Percentiles rank a stretch among this genome's conserved stretches.
These are phyloP conservation scores for Glutinoglossum americanum DNA, from an alignment of 495 filamentous ascomycete species.

Conservation along the genomic window DNA sequence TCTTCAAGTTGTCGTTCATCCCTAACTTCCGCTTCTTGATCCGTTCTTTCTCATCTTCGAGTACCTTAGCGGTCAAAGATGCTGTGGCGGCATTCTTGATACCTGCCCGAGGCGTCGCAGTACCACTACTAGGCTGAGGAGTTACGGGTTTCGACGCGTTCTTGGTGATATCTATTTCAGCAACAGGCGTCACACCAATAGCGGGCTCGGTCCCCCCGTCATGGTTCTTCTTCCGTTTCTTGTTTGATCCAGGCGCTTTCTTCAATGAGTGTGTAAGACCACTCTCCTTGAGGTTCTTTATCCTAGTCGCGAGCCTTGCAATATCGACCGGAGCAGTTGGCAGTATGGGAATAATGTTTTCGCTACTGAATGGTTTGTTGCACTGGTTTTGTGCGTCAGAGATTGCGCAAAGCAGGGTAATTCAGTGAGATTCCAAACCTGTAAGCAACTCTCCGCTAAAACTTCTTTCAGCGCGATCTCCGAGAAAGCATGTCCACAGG, in stretches of 20 bases:
- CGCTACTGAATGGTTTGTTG: slow-evolving; percentile 45
- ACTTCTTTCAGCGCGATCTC: slow-evolving; percentile 70
- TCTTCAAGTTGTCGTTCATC: slow-evolving; percentile 46
- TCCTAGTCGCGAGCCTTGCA: slow-evolving; percentile 38
- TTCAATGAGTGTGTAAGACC: slow-evolving; percentile 77
- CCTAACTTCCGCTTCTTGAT: slow-evolving; percentile 60
- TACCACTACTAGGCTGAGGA: slow-evolving; percentile 5
- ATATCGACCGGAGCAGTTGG: slow-evolving; percentile 50
- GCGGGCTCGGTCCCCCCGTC: slow-evolving; percentile 12
- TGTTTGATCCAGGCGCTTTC: slow-evolving; percentile 37
- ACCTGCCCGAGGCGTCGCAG: slow-evolving; percentile 11
- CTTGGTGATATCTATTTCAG: slow-evolving; percentile 12
- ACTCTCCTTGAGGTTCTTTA: slow-evolving; percentile 39
- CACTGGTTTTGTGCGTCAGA: slow-evolving; percentile 29
- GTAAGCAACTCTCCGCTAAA: slow-evolving; percentile 34
- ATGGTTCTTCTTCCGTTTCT: slow-evolving; percentile 48
- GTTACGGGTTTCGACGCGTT: slow-evolving; percentile 6
- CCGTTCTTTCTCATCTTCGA: slow-evolving; percentile 63
- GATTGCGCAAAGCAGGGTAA: background rate
- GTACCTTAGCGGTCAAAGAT: slow-evolving; percentile 58
- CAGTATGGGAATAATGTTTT: slow-evolving; percentile 70
- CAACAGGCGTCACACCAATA: background rate
- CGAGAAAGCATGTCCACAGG: slow-evolving; percentile 87
- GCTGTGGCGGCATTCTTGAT: slow-evolving; percentile 82
- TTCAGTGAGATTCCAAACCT: slow-evolving; percentile 20